phyloP scores from a whole-genome alignment of 495 filamentous ascomycete genomes.

The Echria macrotheca region DNA sequence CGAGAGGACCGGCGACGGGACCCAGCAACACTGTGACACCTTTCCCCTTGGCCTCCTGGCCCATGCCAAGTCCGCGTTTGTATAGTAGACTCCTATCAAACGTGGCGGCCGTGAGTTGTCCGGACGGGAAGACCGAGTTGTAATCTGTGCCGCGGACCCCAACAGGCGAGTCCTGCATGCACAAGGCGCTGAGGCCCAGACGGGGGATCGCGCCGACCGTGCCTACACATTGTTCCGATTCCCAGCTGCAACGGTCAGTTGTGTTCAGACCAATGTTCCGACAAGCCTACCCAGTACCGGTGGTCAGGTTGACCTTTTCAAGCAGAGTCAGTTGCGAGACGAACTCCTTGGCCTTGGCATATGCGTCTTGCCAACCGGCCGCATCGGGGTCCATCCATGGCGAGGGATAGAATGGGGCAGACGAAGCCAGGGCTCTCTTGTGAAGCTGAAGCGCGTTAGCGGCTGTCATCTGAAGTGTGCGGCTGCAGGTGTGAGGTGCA shows the following conservation, averaged over 20 bases:
- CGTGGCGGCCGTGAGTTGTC: slow-evolving; percentile 76
- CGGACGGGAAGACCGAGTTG: slow-evolving; percentile 74
- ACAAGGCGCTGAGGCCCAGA: slow-evolving; percentile 74
- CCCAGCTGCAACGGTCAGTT: slow-evolving; percentile 55
- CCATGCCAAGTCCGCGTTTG: slow-evolving; percentile 72
- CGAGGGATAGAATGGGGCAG: slow-evolving; percentile 69
- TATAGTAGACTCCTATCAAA: slow-evolving; percentile 69
- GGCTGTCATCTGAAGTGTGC: slow-evolving; percentile 10
- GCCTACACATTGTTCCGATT: slow-evolving; percentile 72
- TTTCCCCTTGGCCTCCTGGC: slow-evolving; percentile 71
- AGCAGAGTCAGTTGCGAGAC: slow-evolving; percentile 77
- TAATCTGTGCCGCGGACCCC: slow-evolving; percentile 75
- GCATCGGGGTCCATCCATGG: slow-evolving; percentile 71
- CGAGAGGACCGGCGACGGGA: slow-evolving; percentile 83
- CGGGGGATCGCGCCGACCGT: slow-evolving; percentile 65
- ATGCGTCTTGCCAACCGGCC: slow-evolving; percentile 72
- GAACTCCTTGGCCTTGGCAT: slow-evolving; percentile 68
- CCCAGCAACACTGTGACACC: slow-evolving; percentile 83
- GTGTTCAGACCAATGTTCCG: too few species aligned
- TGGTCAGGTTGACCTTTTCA: slow-evolving; percentile 92
- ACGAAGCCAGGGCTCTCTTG: slow-evolving; percentile 26
- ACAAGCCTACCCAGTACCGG: slow-evolving; percentile 69
- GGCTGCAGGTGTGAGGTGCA: slow-evolving; percentile 21
- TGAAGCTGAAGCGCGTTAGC: slow-evolving; percentile 25
- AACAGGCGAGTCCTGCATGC: slow-evolving; percentile 85